Percentiles rank a stretch among this genome's conserved stretches.
These are phyloP conservation scores for Naganishia randhawae DNA, from an alignment of 768 basidiomycete species.

Conservation along the genomic window DNA sequence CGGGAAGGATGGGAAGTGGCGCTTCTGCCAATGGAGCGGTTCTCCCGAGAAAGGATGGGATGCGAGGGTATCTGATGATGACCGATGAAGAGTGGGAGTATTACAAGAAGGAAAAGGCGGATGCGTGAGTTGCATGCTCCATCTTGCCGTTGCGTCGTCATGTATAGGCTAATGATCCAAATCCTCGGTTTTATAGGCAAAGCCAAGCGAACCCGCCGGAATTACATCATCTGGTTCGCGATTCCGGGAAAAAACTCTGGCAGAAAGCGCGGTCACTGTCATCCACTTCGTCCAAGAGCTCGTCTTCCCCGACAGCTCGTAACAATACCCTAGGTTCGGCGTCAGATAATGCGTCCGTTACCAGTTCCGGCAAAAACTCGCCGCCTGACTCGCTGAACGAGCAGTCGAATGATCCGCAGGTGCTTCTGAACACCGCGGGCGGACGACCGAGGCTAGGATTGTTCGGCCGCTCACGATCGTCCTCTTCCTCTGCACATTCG, in stretches of 20 bases:
- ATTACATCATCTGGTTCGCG: constrained; percentile 39
- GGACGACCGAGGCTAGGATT: background rate
- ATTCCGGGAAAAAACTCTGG: constrained; percentile 43
- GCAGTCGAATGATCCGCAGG: background rate
- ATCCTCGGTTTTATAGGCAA: background rate
- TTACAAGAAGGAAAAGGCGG: constrained; percentile 39
- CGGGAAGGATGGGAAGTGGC: constrained; percentile 14
- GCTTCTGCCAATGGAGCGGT: background rate
- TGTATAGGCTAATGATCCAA: background rate
- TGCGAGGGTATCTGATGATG: constrained; percentile 35
- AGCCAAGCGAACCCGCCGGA: constrained; percentile 36
- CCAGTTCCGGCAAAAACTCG: background rate
- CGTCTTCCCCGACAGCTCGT: constrained; percentile 9
- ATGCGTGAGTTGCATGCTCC: background rate
- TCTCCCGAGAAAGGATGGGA: background rate
- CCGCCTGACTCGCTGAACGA: constrained; percentile 4
- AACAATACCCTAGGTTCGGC: background rate
- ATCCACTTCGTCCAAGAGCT: constrained; percentile 22
- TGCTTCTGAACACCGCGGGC: background rate
- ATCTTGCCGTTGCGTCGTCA: background rate
- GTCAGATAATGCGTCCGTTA: background rate
- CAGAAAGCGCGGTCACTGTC: constrained; percentile 37
- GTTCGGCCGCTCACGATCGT: background rate
- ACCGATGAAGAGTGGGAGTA: constrained; percentile 43
- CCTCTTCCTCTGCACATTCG: background rate